A percentile compares a stretch with the other conserved stretches of the same genome.
Conservation (phyloP, 2,329 filamentous ascomycete species). For the Nemania abortiva region DNA sequence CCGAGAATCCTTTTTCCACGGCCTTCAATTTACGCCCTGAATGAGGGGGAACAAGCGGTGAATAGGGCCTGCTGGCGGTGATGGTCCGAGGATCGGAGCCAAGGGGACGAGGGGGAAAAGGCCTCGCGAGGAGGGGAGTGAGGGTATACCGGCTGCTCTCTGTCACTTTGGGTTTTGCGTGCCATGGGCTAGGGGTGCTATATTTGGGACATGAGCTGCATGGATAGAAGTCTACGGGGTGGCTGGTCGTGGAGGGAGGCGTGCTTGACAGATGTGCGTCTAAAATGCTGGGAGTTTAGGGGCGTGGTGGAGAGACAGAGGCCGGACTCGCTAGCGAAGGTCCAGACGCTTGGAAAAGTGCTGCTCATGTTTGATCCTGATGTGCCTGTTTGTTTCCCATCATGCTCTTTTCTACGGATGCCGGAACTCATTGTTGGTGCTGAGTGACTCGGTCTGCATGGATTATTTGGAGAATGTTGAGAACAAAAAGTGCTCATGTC, state of each 20-base stretch:
- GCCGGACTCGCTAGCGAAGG: background rate
- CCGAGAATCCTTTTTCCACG: background rate
- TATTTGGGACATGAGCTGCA: background rate
- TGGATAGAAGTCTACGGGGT: background rate
- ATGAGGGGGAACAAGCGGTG: conserved; percentile 22
- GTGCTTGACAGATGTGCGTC: background rate
- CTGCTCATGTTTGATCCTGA: background rate
- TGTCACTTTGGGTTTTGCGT: background rate
- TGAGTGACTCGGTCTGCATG: conserved; percentile 4
- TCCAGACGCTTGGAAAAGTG: background rate
- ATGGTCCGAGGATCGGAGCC: conserved; percentile 12
- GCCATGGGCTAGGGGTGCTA: background rate
- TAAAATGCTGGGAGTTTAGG: background rate
- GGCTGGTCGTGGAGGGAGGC: background rate
- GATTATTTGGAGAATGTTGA: background rate
- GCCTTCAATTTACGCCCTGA: background rate
- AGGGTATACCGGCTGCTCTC: conserved; percentile 2
- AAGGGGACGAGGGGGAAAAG: background rate
- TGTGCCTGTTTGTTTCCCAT: background rate
- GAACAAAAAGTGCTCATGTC: background rate
- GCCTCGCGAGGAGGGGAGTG: conserved; percentile 13
- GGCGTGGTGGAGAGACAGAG: background rate
- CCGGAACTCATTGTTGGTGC: background rate
- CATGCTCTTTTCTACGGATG: background rate
- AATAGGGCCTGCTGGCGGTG: conserved; percentile 8